A percentile compares a stretch with the other conserved stretches of the same genome.
These are phyloP conservation scores for Candida broadrunensis DNA, from an alignment of 805 yeast species.

Conservation along the genomic window DNA sequence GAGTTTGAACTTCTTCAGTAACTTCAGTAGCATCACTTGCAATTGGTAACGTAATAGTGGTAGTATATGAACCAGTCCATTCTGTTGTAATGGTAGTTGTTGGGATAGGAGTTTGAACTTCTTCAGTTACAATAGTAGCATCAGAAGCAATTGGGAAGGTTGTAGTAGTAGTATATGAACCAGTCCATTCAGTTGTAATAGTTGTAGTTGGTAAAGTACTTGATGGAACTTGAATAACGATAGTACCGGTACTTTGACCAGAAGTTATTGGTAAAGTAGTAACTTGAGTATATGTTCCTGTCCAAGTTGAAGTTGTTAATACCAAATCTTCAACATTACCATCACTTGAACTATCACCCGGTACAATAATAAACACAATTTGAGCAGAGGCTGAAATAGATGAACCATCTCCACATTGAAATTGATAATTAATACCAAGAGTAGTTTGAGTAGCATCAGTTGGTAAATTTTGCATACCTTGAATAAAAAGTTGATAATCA, in stretches of 20 bases:
- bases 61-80: slow-evolving; percentile 1
- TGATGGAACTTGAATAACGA: slow-evolving; percentile 1
- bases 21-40: neutral
- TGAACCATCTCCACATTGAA: slow-evolving; percentile 11
- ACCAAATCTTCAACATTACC: neutral
- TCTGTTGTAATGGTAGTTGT: neutral
- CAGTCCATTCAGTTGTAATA: slow-evolving; percentile 3
- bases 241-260: neutral
- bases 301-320: neutral
- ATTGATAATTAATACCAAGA: slow-evolving; percentile 7
- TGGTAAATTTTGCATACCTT: slow-evolving; percentile 11
- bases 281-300: neutral
- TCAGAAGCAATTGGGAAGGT: slow-evolving; percentile 1
- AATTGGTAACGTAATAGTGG: neutral
- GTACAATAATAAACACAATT: neutral
- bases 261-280: neutral
- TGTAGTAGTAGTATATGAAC: neutral
- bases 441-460: slow-evolving; percentile 1
- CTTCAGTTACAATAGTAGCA: neutral
- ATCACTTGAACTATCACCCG: neutral
- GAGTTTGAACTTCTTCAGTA: slow-evolving; percentile 1
- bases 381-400: neutral
- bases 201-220: slow-evolving; percentile 2
- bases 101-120: neutral
- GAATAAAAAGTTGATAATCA: slow-evolving; percentile 11